Conservation (phyloP, 352 stramenopile species). For the Globisporangium polare region DNA sequence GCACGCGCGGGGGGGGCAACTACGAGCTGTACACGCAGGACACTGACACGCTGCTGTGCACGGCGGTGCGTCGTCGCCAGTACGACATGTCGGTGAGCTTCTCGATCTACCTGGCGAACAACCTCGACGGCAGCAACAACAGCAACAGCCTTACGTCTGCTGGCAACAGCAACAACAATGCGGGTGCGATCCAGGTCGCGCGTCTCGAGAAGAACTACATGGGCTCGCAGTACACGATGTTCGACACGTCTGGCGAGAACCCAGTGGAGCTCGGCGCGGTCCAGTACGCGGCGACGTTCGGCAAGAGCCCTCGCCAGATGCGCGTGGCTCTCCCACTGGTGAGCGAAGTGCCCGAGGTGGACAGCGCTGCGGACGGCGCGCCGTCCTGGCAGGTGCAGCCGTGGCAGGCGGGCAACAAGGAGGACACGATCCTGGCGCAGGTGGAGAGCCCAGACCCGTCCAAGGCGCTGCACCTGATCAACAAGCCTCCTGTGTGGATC, state of each 20-base stretch:
- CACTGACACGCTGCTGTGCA: constrained; percentile 70
- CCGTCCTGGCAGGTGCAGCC: constrained; percentile 55
- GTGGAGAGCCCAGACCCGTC: constrained; percentile 63
- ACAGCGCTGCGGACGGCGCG: constrained; percentile 36
- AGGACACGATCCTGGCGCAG: constrained; percentile 76
- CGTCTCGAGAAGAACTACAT: constrained; percentile 88
- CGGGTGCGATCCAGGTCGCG: constrained; percentile 44
- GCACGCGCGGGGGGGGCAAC: constrained; percentile 71
- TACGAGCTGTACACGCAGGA: constrained; percentile 87
- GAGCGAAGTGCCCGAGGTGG: constrained; percentile 29
- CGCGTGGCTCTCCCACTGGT: constrained; percentile 70
- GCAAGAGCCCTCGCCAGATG: constrained; percentile 85
- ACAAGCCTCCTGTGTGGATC: constrained; percentile 87
- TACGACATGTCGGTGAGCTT: constrained; percentile 89
- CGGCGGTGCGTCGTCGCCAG: constrained; percentile 71
- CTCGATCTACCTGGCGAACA: constrained; percentile 62
- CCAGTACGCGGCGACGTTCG: constrained; percentile 83
- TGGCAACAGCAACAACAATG: constrained; percentile 14
- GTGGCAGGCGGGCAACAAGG: constrained; percentile 54
- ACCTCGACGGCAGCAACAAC: constrained; percentile 28
- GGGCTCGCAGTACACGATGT: constrained; percentile 86
- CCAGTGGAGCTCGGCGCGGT: constrained; percentile 68
- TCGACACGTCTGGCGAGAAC: constrained; percentile 53
- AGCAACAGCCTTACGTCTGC: constrained; percentile 12
- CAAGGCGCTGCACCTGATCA: constrained; percentile 71